Percentiles rank a stretch among this genome's conserved stretches.
Evolutionary conservation across 306 rosid genomes (phyloP).

Genomic region (Hylodesmum podocarpum): DNA sequence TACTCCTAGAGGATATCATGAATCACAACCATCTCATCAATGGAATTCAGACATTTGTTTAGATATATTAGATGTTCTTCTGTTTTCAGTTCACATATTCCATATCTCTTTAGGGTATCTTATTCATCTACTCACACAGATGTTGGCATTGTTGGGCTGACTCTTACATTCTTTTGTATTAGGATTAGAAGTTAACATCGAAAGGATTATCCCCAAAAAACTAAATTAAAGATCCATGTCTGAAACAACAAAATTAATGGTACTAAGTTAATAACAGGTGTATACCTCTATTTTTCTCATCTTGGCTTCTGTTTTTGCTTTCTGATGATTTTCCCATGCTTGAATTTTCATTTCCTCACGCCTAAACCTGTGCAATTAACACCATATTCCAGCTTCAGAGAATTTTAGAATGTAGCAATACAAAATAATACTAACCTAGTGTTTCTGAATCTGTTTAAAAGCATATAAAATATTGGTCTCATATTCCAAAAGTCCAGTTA

Average conservation of each 20-base stretch:
- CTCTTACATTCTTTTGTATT: not conserved
- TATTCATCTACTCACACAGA: not conserved
- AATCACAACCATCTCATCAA: not conserved
- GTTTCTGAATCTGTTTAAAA: slow-evolving; percentile 16
- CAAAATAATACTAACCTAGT: slow-evolving; percentile 4
- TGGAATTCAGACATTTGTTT: not conserved
- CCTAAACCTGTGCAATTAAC: slow-evolving; percentile 69
- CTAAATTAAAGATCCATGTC: not conserved
- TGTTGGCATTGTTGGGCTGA: not conserved
- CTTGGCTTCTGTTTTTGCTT: slow-evolving; percentile 95
- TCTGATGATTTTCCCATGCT: slow-evolving; percentile 97
- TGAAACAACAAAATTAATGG: slow-evolving; percentile 11
- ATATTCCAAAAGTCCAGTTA: not conserved
- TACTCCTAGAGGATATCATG: not conserved
- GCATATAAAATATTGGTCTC: slow-evolving; percentile 5
- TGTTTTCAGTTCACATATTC: not conserved
- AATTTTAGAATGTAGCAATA: not conserved
- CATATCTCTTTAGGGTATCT: not conserved
- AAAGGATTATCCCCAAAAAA: slow-evolving; percentile 1
- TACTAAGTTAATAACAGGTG: slow-evolving; percentile 3
- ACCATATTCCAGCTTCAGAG: slow-evolving; percentile 31
- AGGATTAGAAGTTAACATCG: not conserved
- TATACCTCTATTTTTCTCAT: slow-evolving; percentile 90
- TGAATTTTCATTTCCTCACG: slow-evolving; percentile 94
- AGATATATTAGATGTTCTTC: not conserved